Evolutionary conservation across 306 rosid species (phyloP).

Genomic region (Vachellia collinsii): DNA sequence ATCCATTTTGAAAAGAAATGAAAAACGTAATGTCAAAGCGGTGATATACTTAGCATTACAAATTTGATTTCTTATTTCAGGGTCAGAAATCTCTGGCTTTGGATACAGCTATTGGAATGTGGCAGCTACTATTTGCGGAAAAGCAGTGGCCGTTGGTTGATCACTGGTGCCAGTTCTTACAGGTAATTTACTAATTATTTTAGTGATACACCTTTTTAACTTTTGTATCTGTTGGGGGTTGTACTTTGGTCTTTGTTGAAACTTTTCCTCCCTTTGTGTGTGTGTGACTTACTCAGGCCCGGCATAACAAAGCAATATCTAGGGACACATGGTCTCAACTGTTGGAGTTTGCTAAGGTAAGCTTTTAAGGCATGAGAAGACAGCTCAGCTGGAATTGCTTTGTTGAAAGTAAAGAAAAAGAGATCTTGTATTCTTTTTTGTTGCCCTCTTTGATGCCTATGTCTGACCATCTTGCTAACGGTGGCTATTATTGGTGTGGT

Average conservation of each 20-base stretch:
- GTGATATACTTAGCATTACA: slow-evolving; percentile 1
- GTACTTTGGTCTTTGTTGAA: slow-evolving; percentile 13
- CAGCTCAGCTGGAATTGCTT: background rate
- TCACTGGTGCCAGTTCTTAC: slow-evolving; percentile 98
- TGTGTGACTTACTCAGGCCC: slow-evolving; percentile 60
- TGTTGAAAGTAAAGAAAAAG: background rate
- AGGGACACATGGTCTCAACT: slow-evolving; percentile 99
- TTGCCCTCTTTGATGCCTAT: background rate
- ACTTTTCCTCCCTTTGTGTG: background rate
- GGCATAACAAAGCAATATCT: slow-evolving; percentile 94
- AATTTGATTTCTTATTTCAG: slow-evolving; percentile 49
- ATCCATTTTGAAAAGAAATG: background rate
- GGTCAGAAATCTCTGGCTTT: slow-evolving; percentile 98
- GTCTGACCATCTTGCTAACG: background rate
- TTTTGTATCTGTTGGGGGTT: slow-evolving; percentile 6
- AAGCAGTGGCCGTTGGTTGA: slow-evolving; percentile 97
- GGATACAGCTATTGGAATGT: slow-evolving; percentile 99
- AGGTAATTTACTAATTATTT: slow-evolving; percentile 51
- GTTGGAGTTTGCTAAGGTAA: slow-evolving; percentile 97
- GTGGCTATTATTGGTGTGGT: background rate
- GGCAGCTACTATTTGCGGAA: slow-evolving; percentile 98
- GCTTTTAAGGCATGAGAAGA: slow-evolving; percentile 20
- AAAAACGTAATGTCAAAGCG: background rate
- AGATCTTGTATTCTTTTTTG: background rate
- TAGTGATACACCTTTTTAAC: slow-evolving; percentile 10